Evolutionary conservation across 2,329 filamentous ascomycete genomes (phyloP), one percentile per base, ranked within the genome.

Genomic region (Penicillium paneum): DNA sequence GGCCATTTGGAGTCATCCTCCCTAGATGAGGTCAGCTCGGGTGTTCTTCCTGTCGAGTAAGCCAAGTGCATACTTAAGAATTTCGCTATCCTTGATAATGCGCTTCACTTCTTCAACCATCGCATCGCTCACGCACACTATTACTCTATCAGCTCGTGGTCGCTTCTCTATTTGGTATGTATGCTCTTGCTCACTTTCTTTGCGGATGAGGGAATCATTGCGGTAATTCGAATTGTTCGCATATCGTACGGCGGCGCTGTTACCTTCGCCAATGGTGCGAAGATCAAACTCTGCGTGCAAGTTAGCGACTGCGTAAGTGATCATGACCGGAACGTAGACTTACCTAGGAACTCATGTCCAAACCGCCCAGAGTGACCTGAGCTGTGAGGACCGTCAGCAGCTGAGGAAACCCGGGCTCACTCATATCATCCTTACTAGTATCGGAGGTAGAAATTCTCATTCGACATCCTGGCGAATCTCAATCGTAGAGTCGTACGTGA

Each of bases 141-240:
- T 41, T 39, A 32, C 17, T 17, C 19, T 36, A 49, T 52, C 41
- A 54, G 50, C 51, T 47, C 39, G 8, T 17, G 19, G 21, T 28
- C 32, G 15, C 15, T 39, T 32, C 13, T n/a, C 8, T 12, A 13
- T 17, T 36, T 7, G 29, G 45, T 36, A 32, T 40, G 8, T 29
- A 44, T 51, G 31, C 54, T 26, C 44, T 32, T 39, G 75, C 91
- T 65, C 80, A 97, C 94, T 99, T 80, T 99, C 94, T 92, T 99
- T 99, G 62, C 94, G 89, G 71, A 99, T 99, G 65, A 99, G 79
- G 60, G 92, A 97, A 73, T 99, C 94, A 76, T 99, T 99, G 69
- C 94, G 87, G 78, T 99, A 99, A 78, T 99, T 99, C 54, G 93
- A 97, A 76, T 99, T 99, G 81, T 99, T 99, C 61, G 94, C 94